Evolutionary conservation across 2,329 filamentous ascomycete genomes (phyloP).

Genomic region (Colletotrichum tabaci): DNA sequence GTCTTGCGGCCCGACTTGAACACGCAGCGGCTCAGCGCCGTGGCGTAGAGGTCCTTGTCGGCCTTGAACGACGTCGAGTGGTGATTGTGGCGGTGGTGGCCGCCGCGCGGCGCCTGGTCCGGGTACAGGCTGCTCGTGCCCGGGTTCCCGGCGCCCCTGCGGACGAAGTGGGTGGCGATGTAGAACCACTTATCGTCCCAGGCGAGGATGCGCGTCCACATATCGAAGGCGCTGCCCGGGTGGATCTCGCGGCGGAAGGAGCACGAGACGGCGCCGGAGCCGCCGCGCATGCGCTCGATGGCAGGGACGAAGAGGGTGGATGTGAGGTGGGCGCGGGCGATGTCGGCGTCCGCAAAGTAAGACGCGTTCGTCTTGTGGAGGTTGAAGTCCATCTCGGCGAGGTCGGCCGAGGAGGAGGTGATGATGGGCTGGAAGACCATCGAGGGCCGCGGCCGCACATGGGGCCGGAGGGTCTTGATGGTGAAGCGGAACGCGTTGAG

Average conservation of each 20-base stretch:
- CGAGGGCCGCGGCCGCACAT: not conserved
- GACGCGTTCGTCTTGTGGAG: constrained; percentile 80
- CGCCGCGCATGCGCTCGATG: constrained; percentile 52
- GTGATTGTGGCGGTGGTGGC: no score
- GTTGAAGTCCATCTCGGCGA: constrained; percentile 81
- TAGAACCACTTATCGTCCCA: constrained; percentile 30
- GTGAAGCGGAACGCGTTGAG: constrained; percentile 29
- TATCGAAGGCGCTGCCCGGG: not conserved
- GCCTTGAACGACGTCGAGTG: constrained; percentile 30
- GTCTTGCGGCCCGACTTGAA: constrained; percentile 75
- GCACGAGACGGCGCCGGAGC: constrained; percentile 63
- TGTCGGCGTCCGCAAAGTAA: constrained; percentile 79
- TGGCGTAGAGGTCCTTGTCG: constrained; percentile 60
- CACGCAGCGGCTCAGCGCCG: constrained; percentile 71
- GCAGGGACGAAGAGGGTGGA: constrained; percentile 60
- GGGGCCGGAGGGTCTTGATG: constrained; percentile 13
- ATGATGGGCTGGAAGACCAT: constrained; percentile 73
- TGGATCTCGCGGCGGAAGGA: constrained; percentile 58
- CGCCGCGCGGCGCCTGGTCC: constrained; percentile 44
- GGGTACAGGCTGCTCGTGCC: constrained; percentile 51
- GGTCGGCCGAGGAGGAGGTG: constrained; percentile 71
- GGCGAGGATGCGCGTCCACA: constrained; percentile 13
- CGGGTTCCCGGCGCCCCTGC: constrained; percentile 53
- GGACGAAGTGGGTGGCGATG: constrained; percentile 67
- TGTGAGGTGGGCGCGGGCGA: constrained; percentile 76